A percentile compares a stretch with the other conserved stretches of the same genome.
These are phyloP conservation scores for Fusarium pseudonygamai DNA, from an alignment of 2,329 filamentous ascomycete species.

Conservation along the genomic window DNA sequence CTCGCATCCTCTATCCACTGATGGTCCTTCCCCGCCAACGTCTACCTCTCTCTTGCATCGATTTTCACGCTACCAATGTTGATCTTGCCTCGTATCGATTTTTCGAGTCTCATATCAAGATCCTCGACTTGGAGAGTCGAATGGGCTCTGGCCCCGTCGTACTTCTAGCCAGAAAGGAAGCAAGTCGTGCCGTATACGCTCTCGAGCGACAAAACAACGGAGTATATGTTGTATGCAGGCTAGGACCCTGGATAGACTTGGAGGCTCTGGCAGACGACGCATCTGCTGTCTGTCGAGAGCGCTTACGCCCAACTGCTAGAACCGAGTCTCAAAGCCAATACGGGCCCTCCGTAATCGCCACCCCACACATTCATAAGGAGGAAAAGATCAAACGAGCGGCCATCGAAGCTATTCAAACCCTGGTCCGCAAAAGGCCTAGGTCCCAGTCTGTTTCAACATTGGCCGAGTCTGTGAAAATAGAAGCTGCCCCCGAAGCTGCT, in stretches of 20 bases:
- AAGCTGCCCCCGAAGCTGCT: slow-evolving; percentile 26
- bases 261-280: slow-evolving; percentile 61
- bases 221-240: slow-evolving; percentile 73
- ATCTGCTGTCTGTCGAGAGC: slow-evolving; percentile 50
- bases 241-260: slow-evolving; percentile 73
- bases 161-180: slow-evolving; percentile 69
- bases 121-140: slow-evolving; percentile 71
- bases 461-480: slow-evolving; percentile 39
- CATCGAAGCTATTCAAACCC: slow-evolving; percentile 70
- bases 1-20: slow-evolving; percentile 66
- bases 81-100: slow-evolving; percentile 63
- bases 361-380: slow-evolving; percentile 58
- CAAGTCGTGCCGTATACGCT: slow-evolving; percentile 64
- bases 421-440: slow-evolving; percentile 63
- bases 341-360: slow-evolving; percentile 48
- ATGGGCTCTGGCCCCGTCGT: slow-evolving; percentile 64
- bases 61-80: slow-evolving; percentile 61
- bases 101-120: slow-evolving; percentile 70
- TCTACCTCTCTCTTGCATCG: slow-evolving; percentile 69
- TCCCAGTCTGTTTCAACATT: slow-evolving; percentile 55
- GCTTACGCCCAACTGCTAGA: slow-evolving; percentile 37
- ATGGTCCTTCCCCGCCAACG: slow-evolving; percentile 70
- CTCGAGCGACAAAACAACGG: slow-evolving; percentile 71
- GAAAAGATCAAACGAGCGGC: slow-evolving; percentile 66
- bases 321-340: slow-evolving; percentile 26